Base-by-base conservation (phyloP, 306 rosid genomes). In the Glycyrrhiza uralensis region DNA sequence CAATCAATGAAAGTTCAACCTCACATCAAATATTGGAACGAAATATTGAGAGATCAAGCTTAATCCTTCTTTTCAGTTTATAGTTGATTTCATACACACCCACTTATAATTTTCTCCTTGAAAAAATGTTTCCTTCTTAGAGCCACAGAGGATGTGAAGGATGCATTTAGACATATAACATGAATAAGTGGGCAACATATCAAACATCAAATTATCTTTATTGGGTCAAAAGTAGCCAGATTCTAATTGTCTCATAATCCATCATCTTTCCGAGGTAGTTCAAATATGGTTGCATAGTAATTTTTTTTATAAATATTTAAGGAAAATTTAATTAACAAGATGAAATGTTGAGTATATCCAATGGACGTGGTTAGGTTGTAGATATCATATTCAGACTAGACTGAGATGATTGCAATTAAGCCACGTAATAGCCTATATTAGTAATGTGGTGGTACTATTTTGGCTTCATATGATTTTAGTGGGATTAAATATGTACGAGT, bases 111-210 rank as follows among this genome's bases (percentile, higher is more conserved):
- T 72, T 72, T 54, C 44, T 33, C 23, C 52, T 73, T 67, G 51
- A 51, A 41, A 51, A 41, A 65, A 76, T 41, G 20, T 59, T 57
- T 66, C 66, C 39, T 66, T 78, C 13, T n/a, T 13, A 24, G 10
- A 54, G 73, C 71, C 81, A 59, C 56, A 75, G 2, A 70, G 23
- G 65, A 75, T 62, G 6, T 70, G 76, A 39, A 72, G 74, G 76
- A 78, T 78, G 86, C 60, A 82, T 36, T 65, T 82, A 41, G 80
- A 82, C 83, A 82, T 67, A 33, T 67, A 33, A 29, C 42, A 73
- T 26, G 51, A 13, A 35, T 18, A 47, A 72, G 68, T 42, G 70
- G 81, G 32, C 61, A 77, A 44, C 68, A 23, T 67, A 59, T 55
- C 52, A 70, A 64, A 24, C 57, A 80, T 61, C 76, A 61, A 66